These are phyloP conservation scores for Amanita thiersii DNA, from an alignment of 768 basidiomycete genomes.

Conservation along the genomic window DNA sequence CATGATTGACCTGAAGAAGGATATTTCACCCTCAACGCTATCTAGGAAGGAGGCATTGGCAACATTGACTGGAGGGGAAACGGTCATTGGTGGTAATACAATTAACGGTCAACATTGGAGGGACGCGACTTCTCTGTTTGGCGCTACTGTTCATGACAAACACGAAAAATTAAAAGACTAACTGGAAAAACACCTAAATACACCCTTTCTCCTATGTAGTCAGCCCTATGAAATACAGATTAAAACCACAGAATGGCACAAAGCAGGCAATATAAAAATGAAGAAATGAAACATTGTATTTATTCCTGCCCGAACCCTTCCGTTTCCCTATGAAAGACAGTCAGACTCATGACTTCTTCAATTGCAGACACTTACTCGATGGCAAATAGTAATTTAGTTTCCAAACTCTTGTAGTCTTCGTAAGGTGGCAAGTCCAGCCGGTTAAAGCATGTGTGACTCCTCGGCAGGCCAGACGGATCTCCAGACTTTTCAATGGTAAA, in stretches of 20 bases:
- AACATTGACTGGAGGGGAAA: constrained; percentile 9
- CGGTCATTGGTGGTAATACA: constrained; percentile 2
- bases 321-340: constrained; percentile 45
- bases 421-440: constrained; percentile 84
- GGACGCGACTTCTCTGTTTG: constrained; percentile 4
- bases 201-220: background rate
- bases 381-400: constrained; percentile 77
- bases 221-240: background rate
- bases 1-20: constrained; percentile 79
- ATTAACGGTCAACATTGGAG: constrained; percentile 5
- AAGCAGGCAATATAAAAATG: constrained; percentile 7
- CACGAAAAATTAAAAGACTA: background rate
- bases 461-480: constrained; percentile 78
- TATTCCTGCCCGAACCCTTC: constrained; percentile 69
- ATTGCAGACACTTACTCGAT: constrained; percentile 53
- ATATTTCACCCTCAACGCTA: constrained; percentile 74
- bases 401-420: constrained; percentile 78
- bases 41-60: constrained; percentile 45
- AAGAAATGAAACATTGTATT: constrained; percentile 11
- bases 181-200: constrained; percentile 1
- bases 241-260: constrained; percentile 5
- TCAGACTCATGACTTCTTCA: constrained; percentile 5
- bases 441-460: constrained; percentile 95
- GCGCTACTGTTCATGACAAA: constrained; percentile 1
- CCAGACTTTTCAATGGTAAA: constrained; percentile 96